Percentiles rank a stretch among this genome's conserved stretches.
Conservation (phyloP, 73 alveolate species). For the Loxodes magnus region DNA sequence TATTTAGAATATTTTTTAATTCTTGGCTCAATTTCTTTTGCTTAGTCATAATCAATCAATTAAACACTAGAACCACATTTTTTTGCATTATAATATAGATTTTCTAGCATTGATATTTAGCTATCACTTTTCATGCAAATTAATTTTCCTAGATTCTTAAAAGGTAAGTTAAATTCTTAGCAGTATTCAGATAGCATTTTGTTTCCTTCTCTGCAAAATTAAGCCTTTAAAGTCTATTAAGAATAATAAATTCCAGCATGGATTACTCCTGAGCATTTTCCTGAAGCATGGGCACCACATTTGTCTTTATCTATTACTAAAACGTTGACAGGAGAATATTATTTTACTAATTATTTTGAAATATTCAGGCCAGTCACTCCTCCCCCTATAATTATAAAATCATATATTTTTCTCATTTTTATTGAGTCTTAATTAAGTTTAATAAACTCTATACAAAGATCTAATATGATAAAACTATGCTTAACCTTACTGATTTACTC, state of each 20-base stretch:
- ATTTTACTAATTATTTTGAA: conserved; percentile 36
- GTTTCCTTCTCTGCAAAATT: conserved; percentile 57
- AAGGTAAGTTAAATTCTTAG: conserved; percentile 28
- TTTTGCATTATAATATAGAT: conserved; percentile 46
- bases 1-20: conserved; percentile 34
- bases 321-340: conserved; percentile 33
- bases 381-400: conserved; percentile 45
- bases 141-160: conserved; percentile 63
- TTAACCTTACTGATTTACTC: no score
- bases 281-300: conserved; percentile 67
- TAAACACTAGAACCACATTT: conserved; percentile 53
- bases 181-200: conserved; percentile 45
- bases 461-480: no score
- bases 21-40: conserved; percentile 50
- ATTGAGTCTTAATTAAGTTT: no score
- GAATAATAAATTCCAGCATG: conserved; percentile 84
- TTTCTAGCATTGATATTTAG: conserved; percentile 34
- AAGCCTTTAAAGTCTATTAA: conserved; percentile 56
- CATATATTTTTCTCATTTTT: no score
- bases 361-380: conserved; percentile 41
- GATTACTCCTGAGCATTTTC: conserved; percentile 70
- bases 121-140: conserved; percentile 47
- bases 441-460: no score
- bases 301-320: conserved; percentile 55
- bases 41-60: conserved; percentile 45